These are phyloP conservation scores for Xylogone sp. DNA, from an alignment of 2,329 filamentous ascomycete species.

Conservation along the genomic window DNA sequence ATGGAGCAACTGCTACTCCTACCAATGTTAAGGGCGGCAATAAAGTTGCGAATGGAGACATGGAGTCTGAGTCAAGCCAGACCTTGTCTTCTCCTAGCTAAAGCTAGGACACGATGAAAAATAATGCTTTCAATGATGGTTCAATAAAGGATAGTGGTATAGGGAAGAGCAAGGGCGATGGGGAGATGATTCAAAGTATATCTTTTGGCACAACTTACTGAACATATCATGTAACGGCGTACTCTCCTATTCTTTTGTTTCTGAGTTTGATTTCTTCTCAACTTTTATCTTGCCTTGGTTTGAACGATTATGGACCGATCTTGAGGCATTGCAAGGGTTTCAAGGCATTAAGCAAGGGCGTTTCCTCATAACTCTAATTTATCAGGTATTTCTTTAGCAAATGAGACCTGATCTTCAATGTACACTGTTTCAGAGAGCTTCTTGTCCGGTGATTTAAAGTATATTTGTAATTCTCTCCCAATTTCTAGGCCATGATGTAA, in stretches of 20 bases:
- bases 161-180: background rate
- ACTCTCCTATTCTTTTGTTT: too few relatives aligned
- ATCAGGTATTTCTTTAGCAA: background rate
- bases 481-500: too few relatives aligned
- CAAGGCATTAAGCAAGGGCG: background rate
- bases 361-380: background rate
- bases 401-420: background rate
- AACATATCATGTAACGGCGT: background rate
- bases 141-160: background rate
- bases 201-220: background rate
- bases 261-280: background rate
- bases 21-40: background rate
- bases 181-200: background rate
- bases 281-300: too few relatives aligned
- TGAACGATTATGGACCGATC: background rate
- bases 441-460: too few relatives aligned
- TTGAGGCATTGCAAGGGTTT: background rate
- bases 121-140: too few relatives aligned
- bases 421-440: background rate
- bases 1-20: background rate
- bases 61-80: constrained; percentile 15
- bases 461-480: too few relatives aligned
- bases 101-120: background rate
- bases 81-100: constrained; percentile 18
- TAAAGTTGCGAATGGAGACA: constrained; percentile 5